Evolutionary conservation across 2,329 filamentous ascomycete species (phyloP).

Genomic region (Penicillium sp.): DNA sequence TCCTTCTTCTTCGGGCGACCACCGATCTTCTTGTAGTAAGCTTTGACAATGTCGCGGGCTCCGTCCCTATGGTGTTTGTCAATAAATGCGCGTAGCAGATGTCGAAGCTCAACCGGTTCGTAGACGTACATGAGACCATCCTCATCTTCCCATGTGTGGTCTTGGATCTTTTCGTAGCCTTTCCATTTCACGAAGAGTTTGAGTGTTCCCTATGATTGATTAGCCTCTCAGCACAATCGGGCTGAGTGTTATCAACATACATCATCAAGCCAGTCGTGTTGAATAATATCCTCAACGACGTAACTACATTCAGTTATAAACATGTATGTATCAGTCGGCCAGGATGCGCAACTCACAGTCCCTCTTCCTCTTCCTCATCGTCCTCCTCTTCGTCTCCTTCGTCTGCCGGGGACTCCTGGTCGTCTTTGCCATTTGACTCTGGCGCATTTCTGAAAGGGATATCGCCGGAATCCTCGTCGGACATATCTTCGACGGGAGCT

Average conservation of each 20-base stretch:
- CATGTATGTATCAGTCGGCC: slow-evolving; percentile 3
- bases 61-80: slow-evolving; percentile 33
- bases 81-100: slow-evolving; percentile 13
- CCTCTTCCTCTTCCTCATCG: slow-evolving; percentile 30
- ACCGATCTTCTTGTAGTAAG: slow-evolving; percentile 45
- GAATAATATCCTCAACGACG: slow-evolving; percentile 42
- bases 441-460: slow-evolving; percentile 39
- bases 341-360: slow-evolving; percentile 32
- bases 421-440: slow-evolving; percentile 21
- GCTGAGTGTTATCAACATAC: slow-evolving; percentile 21
- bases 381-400: slow-evolving; percentile 23
- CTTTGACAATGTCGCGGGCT: slow-evolving; percentile 40
- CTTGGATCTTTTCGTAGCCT: slow-evolving; percentile 45
- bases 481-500: slow-evolving; percentile 36
- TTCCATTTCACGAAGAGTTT: slow-evolving; percentile 50
- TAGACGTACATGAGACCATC: slow-evolving; percentile 42
- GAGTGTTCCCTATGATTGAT: slow-evolving; percentile 37
- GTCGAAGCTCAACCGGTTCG: neutral
- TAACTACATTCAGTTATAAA: slow-evolving; percentile 34
- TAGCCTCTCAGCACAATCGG: slow-evolving; percentile 12
- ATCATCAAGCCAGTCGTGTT: slow-evolving; percentile 39
- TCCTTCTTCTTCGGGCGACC: slow-evolving; percentile 40
- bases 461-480: slow-evolving; percentile 41
- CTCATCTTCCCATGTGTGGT: slow-evolving; percentile 50
- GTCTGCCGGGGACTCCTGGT: slow-evolving; percentile 7